phyloP scores from a whole-genome alignment of 768 basidiomycete genomes.

The Boletus tomentosulus region DNA sequence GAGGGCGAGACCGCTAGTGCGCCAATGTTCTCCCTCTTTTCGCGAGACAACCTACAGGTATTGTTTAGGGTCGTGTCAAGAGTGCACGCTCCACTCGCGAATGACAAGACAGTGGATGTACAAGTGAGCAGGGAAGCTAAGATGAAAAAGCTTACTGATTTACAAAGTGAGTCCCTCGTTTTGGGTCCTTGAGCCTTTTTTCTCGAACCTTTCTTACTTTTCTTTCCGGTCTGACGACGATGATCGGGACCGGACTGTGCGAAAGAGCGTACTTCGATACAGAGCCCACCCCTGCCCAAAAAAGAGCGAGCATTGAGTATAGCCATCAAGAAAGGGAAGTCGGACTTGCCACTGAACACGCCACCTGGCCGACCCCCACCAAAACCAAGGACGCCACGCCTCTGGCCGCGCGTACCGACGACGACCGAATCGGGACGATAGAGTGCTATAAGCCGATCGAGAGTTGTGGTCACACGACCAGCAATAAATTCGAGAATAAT shows the following conservation, averaged over 20 bases:
- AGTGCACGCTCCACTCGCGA: neutral
- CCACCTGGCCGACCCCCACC: conserved; percentile 25
- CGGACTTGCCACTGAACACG: conserved; percentile 22
- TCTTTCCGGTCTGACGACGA: conserved; percentile 88
- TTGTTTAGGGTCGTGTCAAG: conserved; percentile 5
- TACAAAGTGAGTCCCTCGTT: conserved; percentile 72
- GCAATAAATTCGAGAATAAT: conserved; percentile 94
- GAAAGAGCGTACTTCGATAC: conserved; percentile 76
- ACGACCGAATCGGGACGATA: conserved; percentile 91
- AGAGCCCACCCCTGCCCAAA: conserved; percentile 56
- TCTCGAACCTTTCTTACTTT: conserved; percentile 82
- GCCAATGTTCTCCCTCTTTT: conserved; percentile 11
- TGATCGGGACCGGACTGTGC: conserved; percentile 92
- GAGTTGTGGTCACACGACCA: conserved; percentile 82
- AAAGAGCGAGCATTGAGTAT: conserved; percentile 11
- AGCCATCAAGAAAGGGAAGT: neutral
- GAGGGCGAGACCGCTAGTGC: conserved; percentile 9
- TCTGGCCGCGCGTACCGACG: conserved; percentile 82
- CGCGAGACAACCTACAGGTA: conserved; percentile 9
- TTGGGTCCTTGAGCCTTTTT: conserved; percentile 85
- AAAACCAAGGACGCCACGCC: conserved; percentile 45
- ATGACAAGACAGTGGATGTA: neutral
- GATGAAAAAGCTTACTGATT: conserved; percentile 43
- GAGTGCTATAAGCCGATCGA: conserved; percentile 88
- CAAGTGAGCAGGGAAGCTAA: neutral